These are phyloP conservation scores for Piper betle DNA, from an alignment of 164 flowering plant species.

Conservation along the genomic window DNA sequence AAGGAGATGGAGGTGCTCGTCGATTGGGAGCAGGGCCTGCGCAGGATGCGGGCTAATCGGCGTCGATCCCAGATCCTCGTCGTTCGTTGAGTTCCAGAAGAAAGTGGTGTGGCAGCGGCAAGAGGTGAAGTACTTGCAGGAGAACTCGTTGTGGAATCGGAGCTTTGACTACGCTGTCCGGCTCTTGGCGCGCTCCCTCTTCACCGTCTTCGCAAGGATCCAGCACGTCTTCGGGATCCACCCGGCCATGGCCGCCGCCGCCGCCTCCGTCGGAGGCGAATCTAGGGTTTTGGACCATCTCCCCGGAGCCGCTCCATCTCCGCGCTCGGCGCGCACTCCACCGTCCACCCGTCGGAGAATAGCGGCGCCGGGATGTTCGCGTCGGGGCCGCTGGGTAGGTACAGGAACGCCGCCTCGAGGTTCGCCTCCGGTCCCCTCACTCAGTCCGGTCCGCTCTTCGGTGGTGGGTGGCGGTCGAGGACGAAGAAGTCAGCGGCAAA, in stretches of 20 bases:
- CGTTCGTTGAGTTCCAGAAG: slow-evolving; percentile 45
- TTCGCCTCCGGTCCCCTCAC: slow-evolving; percentile 1
- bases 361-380: slow-evolving; percentile 32
- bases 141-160: slow-evolving; percentile 61
- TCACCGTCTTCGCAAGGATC: slow-evolving; percentile 55
- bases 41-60: slow-evolving; percentile 45
- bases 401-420: background rate
- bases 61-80: slow-evolving; percentile 22
- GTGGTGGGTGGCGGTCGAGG: slow-evolving; percentile 9
- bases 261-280: slow-evolving; percentile 10
- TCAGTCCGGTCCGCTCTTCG: slow-evolving; percentile 33
- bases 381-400: slow-evolving; percentile 32
- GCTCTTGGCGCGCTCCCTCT: slow-evolving; percentile 59
- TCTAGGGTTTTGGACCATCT: slow-evolving; percentile 17
- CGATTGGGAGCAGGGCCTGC: slow-evolving; percentile 61
- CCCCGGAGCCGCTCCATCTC: slow-evolving; percentile 50
- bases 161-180: slow-evolving; percentile 52
- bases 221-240: slow-evolving; percentile 56
- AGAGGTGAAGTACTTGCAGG: slow-evolving; percentile 54
- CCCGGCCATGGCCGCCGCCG: slow-evolving; percentile 6
- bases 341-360: slow-evolving; percentile 48
- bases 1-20: slow-evolving; percentile 75
- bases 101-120: slow-evolving; percentile 61
- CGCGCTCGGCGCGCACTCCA: slow-evolving; percentile 25
- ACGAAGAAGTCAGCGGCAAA: slow-evolving; percentile 22